Conservation (phyloP, 2,329 filamentous ascomycete species). For the Colletotrichum lini region DNA sequence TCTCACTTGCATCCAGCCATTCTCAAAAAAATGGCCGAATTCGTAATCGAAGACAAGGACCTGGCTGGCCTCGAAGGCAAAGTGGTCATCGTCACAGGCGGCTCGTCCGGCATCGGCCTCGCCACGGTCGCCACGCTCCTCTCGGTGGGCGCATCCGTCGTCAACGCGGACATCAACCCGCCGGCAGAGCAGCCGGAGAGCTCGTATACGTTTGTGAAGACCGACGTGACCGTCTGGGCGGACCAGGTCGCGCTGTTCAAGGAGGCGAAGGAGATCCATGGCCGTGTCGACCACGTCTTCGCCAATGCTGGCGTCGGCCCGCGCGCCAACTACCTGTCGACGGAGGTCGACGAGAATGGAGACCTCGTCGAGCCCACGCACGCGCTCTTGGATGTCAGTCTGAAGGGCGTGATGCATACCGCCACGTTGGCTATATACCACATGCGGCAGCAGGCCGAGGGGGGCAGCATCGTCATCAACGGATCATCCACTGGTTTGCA, state of each 20-base stretch:
- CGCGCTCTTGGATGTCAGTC: constrained; percentile 63
- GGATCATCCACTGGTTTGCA: constrained; percentile 66
- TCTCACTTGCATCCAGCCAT: background rate
- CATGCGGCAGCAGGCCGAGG: constrained; percentile 61
- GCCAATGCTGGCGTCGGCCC: constrained; percentile 72
- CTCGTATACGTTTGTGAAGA: constrained; percentile 58
- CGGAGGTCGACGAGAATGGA: constrained; percentile 64
- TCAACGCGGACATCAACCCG: constrained; percentile 67
- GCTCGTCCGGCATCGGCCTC: constrained; percentile 80
- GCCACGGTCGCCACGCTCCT: constrained; percentile 69
- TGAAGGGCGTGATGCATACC: constrained; percentile 66
- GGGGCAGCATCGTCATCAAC: constrained; percentile 69
- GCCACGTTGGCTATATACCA: constrained; percentile 63
- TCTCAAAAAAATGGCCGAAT: constrained; percentile 56
- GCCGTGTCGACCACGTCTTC: constrained; percentile 84
- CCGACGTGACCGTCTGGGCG: constrained; percentile 65
- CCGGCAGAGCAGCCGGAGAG: constrained; percentile 47
- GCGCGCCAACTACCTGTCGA: constrained; percentile 61
- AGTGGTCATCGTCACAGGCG: constrained; percentile 80
- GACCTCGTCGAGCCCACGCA: constrained; percentile 62
- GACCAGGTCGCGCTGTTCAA: constrained; percentile 67
- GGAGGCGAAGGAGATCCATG: constrained; percentile 70
- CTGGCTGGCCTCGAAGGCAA: constrained; percentile 68
- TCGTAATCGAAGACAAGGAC: constrained; percentile 61
- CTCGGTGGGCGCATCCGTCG: constrained; percentile 66